Percentiles rank a stretch among this genome's conserved stretches.
Evolutionary conservation across 2,329 filamentous ascomycete genomes (phyloP).

Genomic region (Scortechinia acanthostroma): DNA sequence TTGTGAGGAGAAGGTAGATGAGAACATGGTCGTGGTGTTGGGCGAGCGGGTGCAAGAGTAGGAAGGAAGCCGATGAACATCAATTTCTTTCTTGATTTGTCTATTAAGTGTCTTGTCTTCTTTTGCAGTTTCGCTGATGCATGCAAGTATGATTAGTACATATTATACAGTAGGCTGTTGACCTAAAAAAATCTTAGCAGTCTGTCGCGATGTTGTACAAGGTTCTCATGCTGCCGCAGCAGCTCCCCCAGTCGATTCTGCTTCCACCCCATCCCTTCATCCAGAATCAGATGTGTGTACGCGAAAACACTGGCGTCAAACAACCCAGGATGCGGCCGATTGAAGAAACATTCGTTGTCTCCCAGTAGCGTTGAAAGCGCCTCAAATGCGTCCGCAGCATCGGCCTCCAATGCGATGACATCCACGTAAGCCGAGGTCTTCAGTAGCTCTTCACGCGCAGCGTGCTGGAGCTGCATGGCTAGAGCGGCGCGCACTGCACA

Average conservation of each 20-base stretch:
- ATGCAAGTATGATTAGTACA: too few relatives aligned
- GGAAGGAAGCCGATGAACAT: too few relatives aligned
- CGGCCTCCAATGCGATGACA: constrained; percentile 44
- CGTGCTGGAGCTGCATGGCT: constrained; percentile 58
- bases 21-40: too few relatives aligned
- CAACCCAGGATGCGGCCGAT: constrained; percentile 43
- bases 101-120: too few relatives aligned
- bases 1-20: too few relatives aligned
- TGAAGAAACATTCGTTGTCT: constrained; percentile 10
- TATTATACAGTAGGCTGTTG: too few relatives aligned
- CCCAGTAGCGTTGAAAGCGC: constrained; percentile 53
- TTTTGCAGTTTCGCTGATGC: too few relatives aligned
- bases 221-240: constrained; percentile 46
- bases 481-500: constrained; percentile 55
- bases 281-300: constrained; percentile 76
- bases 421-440: constrained; percentile 51
- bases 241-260: constrained; percentile 50
- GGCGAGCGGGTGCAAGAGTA: too few relatives aligned
- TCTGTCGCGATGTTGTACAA: constrained; percentile 59
- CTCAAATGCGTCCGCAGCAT: constrained; percentile 54
- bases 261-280: constrained; percentile 54
- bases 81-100: too few relatives aligned
- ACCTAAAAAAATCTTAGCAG: constrained; percentile 41
- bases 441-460: constrained; percentile 69
- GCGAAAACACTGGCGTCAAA: constrained; percentile 88